These are phyloP conservation scores for Penicillium sp. DNA, from an alignment of 2,329 filamentous ascomycete genomes.

Conservation along the genomic window DNA sequence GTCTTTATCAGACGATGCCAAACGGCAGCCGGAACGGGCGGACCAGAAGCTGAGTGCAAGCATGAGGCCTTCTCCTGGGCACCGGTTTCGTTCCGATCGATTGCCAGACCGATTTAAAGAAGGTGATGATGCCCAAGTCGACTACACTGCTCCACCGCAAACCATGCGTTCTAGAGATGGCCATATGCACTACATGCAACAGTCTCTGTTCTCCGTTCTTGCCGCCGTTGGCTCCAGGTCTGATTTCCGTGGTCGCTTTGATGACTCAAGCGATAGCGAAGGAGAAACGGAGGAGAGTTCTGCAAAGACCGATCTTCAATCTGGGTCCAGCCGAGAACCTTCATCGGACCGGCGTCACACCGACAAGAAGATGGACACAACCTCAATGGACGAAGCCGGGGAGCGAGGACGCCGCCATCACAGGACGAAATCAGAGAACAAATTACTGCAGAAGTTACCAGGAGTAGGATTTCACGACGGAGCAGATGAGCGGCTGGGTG, in stretches of 20 bases:
- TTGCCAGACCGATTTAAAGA: constrained; percentile 61
- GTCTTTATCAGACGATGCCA: constrained; percentile 43
- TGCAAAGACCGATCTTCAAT: constrained; percentile 18
- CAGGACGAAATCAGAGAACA: constrained; percentile 65
- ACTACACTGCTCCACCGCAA: constrained; percentile 59
- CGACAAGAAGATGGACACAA: constrained; percentile 4
- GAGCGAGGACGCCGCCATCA: constrained; percentile 53
- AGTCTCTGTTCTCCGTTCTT: constrained; percentile 91
- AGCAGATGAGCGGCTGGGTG: constrained; percentile 25
- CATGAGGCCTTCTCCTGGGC: constrained; percentile 45
- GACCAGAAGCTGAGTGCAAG: constrained; percentile 44
- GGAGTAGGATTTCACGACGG: constrained; percentile 49
- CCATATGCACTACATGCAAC: constrained; percentile 73
- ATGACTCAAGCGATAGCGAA: constrained; percentile 81
- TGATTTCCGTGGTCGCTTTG: constrained; percentile 79
- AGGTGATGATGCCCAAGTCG: constrained; percentile 61
- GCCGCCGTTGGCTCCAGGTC: constrained; percentile 81
- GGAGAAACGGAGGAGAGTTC: constrained; percentile 45
- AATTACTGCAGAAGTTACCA: constrained; percentile 60
- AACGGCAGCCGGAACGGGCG: constrained; percentile 36
- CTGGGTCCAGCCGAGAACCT: constrained; percentile 7
- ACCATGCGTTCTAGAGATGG: constrained; percentile 39
- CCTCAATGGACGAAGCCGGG: constrained; percentile 18
- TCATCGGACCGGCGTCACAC: constrained; percentile 5
- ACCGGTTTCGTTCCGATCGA: constrained; percentile 50